phyloP scores from a whole-genome alignment of 208 protist genomes.

The Wallacemonas collosoma region DNA sequence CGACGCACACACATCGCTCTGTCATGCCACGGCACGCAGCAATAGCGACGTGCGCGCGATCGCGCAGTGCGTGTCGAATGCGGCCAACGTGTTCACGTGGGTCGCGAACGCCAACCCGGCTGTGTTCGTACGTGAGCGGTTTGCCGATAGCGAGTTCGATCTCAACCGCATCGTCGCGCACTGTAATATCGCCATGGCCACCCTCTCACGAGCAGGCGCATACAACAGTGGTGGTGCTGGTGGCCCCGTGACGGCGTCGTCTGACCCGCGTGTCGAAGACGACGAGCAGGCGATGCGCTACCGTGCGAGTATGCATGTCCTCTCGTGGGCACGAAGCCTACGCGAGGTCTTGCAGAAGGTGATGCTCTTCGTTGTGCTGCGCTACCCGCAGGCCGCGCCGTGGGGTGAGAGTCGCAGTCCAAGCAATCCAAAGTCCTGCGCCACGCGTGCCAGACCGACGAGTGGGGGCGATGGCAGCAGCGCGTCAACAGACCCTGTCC shows the following conservation, averaged over 20 bases:
- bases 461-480: not conserved
- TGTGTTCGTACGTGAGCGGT: slow-evolving; percentile 4
- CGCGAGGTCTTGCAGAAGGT: slow-evolving; percentile 34
- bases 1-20: slow-evolving; percentile 27
- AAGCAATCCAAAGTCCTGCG: not conserved
- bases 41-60: slow-evolving; percentile 28
- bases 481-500: not conserved
- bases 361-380: slow-evolving; percentile 33
- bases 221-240: not conserved
- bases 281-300: slow-evolving; percentile 18
- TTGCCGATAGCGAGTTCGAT: slow-evolving; percentile 21
- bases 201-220: slow-evolving; percentile 6
- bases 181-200: slow-evolving; percentile 19
- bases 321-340: slow-evolving; percentile 34
- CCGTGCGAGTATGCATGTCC: not conserved
- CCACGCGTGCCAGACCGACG: not conserved
- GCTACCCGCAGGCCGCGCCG: slow-evolving; percentile 29
- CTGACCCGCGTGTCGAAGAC: slow-evolving; percentile 1
- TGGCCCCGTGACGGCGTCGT: not conserved
- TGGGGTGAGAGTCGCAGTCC: slow-evolving; percentile 25
- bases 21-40: slow-evolving; percentile 21
- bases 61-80: slow-evolving; percentile 32
- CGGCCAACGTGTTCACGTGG: slow-evolving; percentile 47
- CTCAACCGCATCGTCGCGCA: slow-evolving; percentile 37
- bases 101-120: slow-evolving; percentile 26